Conservation (phyloP, 73 alveolate genomes). For the Uronychia binucleata region DNA sequence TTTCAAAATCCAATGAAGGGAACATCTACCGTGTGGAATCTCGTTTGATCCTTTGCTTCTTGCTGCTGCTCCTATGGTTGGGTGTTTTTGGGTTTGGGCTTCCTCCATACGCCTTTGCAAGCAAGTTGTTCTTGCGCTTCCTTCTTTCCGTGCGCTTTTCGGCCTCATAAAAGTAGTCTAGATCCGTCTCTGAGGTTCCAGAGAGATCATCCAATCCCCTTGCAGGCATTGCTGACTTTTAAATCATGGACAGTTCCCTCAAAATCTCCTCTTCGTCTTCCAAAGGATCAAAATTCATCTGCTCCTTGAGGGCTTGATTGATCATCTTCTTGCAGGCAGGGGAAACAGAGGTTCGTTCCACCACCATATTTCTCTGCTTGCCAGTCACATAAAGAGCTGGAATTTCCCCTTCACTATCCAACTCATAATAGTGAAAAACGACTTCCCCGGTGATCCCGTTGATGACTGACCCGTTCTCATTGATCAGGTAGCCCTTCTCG, state of each 20-base stretch:
- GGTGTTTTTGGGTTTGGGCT: constrained; percentile 10
- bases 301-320: not conserved
- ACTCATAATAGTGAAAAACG: constrained; percentile 44
- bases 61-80: not conserved
- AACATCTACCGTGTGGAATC: constrained; percentile 50
- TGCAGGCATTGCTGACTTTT: constrained; percentile 24
- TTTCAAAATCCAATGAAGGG: constrained; percentile 52
- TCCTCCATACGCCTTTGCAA: constrained; percentile 34
- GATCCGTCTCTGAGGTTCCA: constrained; percentile 33
- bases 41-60: constrained; percentile 35
- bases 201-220: constrained; percentile 45
- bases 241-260: constrained; percentile 19
- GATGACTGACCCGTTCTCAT: constrained; percentile 34
- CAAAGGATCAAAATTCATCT: not conserved
- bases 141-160: not conserved
- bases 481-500: constrained; percentile 38
- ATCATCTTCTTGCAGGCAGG: not conserved
- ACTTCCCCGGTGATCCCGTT: constrained; percentile 15
- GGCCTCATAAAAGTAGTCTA: not conserved
- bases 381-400: constrained; percentile 52
- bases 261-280: constrained; percentile 10
- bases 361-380: not conserved
- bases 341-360: not conserved
- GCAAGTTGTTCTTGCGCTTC: not conserved
- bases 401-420: constrained; percentile 57